Evolutionary conservation across 345 rosid species (phyloP), one percentile per base, ranked within the genome.

Genomic region (Eucalyptus caleyi): DNA sequence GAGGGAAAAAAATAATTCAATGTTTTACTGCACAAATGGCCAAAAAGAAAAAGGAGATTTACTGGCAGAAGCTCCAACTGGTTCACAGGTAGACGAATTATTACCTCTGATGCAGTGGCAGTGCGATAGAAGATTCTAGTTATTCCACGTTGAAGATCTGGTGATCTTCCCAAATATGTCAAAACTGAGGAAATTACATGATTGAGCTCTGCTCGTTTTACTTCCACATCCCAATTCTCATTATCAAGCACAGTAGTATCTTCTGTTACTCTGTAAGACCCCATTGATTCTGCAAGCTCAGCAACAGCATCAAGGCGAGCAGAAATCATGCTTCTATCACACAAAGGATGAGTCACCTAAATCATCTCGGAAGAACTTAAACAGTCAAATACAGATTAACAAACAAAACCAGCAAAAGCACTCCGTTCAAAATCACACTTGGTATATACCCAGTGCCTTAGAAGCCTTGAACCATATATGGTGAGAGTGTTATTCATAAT

Each of bases 281-380:
- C 94, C 97, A 97, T 95, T 91, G 95, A 94, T 89, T 94, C 97
- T 91, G 94, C 93, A 91, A 97, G 97, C 95, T 97, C 99, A 91
- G 98, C 96, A 93, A 97, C 99, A 93, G 98, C 99, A 94, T 95
- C 98, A 90, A 97, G 99, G 90, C 99, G 99, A 94, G 98, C 95
- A 88, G 90, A 92, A 90, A 97, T 97, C 96, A 95, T 92, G 93
- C 94, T 94, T 94, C 93, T 93, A 90, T 95, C 95, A 91, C 98
- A 94, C 90, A 97, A 94, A 89, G 99, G 99, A 92, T 97, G 99
- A 93, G 94, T 93, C 92, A 97, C 98, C 99, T 97, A 95, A 89
- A 87, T 87, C 88, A 90, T 16, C 67, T 91, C 91, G 90, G 87
- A 62, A 88, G 89, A 87, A 56, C 88, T 89, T 86, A 89, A 44